Conservation (phyloP, 1,284 basidiomycete species). For the Boletus semigastroideus region DNA sequence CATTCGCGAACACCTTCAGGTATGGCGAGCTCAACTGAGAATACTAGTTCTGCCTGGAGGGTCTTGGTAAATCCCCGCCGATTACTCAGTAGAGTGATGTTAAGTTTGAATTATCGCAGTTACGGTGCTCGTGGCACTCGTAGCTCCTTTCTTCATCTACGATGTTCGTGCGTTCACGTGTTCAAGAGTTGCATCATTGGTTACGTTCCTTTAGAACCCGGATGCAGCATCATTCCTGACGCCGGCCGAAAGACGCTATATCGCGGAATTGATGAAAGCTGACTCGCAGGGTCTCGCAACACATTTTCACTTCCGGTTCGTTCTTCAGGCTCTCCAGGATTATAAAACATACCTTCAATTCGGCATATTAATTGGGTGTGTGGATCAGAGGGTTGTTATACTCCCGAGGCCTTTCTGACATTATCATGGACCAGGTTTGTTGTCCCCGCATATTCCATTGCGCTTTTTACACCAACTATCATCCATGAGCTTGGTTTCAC, state of each 20-base stretch:
- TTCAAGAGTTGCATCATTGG: not conserved
- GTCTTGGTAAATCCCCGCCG: slow-evolving; percentile 16
- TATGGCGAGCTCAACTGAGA: not conserved
- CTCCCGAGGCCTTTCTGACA: not conserved
- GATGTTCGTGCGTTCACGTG: slow-evolving; percentile 34
- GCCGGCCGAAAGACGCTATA: slow-evolving; percentile 32
- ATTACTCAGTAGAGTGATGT: not conserved
- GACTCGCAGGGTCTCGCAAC: slow-evolving; percentile 34
- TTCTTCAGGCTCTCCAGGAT: slow-evolving; percentile 42
- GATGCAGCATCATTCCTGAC: slow-evolving; percentile 45
- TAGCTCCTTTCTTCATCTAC: slow-evolving; percentile 40
- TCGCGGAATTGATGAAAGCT: slow-evolving; percentile 37
- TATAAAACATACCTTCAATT: slow-evolving; percentile 45
- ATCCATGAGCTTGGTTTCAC: slow-evolving; percentile 52
- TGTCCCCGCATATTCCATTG: slow-evolving; percentile 52
- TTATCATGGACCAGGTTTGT: slow-evolving; percentile 32
- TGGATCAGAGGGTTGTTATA: not conserved
- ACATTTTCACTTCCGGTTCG: slow-evolving; percentile 35
- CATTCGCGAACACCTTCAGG: no score
- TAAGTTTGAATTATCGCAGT: slow-evolving; percentile 16
- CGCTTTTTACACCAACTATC: slow-evolving; percentile 57
- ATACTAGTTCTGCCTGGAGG: slow-evolving; percentile 35
- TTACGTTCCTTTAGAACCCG: slow-evolving; percentile 34
- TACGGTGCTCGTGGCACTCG: slow-evolving; percentile 38
- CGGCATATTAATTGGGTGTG: slow-evolving; percentile 42